Percentiles rank a stretch among this genome's conserved stretches.
phyloP scores from a whole-genome alignment of 2,329 filamentous ascomycete species.

The Alternaria arbusti region DNA sequence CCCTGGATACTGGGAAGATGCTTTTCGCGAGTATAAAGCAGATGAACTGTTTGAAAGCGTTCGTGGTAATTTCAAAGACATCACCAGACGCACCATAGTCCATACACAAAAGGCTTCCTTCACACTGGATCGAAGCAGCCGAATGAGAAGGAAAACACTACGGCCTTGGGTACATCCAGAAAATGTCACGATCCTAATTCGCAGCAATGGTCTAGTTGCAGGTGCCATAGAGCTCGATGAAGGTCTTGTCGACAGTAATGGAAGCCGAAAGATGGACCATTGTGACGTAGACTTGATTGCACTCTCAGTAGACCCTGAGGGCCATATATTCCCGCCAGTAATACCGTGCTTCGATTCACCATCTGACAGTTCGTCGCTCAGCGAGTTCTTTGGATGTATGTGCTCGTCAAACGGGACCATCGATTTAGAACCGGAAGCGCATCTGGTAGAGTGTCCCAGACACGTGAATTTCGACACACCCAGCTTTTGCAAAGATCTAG shows the following conservation, averaged over 20 bases:
- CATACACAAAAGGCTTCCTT: background rate
- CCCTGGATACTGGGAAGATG: background rate
- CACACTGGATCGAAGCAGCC: background rate
- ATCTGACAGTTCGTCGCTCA: background rate
- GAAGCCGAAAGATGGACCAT: background rate
- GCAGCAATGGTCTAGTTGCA: background rate
- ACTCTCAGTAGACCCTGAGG: background rate
- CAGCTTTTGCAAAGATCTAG: background rate
- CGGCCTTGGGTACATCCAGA: background rate
- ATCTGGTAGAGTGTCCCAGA: background rate
- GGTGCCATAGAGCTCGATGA: background rate
- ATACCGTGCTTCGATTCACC: background rate
- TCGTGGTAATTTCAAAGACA: background rate
- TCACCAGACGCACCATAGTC: background rate
- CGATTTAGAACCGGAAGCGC: background rate
- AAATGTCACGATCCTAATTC: background rate
- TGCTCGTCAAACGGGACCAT: background rate
- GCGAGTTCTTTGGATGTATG: background rate
- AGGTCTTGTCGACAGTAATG: background rate
- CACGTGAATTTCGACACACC: background rate
- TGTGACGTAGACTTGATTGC: background rate
- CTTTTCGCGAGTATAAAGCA: background rate
- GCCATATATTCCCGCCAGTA: background rate
- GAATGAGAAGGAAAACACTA: accelerated
- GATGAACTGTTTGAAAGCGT: background rate